These are phyloP conservation scores for Penicillium robsamsonii DNA, from an alignment of 495 filamentous ascomycete genomes.

Conservation along the genomic window DNA sequence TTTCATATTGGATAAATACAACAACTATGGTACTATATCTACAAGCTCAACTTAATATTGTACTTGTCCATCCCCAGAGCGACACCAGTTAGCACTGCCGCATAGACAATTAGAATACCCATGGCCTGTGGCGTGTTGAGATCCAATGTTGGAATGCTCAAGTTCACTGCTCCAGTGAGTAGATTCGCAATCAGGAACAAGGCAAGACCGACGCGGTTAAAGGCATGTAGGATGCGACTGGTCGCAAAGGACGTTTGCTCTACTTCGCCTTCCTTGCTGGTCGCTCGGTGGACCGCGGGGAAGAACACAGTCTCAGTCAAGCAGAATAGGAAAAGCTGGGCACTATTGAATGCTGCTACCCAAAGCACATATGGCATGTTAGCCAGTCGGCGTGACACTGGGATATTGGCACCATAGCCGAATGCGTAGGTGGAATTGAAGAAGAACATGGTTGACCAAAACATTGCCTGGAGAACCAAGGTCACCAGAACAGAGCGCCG, in stretches of 20 bases:
- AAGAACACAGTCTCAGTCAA: conserved; percentile 74
- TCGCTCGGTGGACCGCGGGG: conserved; percentile 61
- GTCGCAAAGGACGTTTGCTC: conserved; percentile 69
- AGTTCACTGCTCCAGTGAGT: conserved; percentile 82
- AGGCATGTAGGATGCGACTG: conserved; percentile 73
- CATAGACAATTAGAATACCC: conserved; percentile 72
- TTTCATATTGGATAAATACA: conserved; percentile 14
- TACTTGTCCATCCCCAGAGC: conserved; percentile 70
- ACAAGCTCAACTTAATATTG: conserved; percentile 71
- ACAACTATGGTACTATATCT: conserved; percentile 14
- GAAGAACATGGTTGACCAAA: conserved; percentile 68
- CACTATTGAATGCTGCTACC: conserved; percentile 83
- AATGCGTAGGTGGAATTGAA: conserved; percentile 63
- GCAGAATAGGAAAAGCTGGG: conserved; percentile 74
- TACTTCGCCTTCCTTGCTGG: conserved; percentile 39
- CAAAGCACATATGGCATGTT: conserved; percentile 94
- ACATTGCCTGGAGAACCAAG: conserved; percentile 56
- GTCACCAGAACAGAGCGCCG: conserved; percentile 56
- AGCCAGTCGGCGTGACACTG: conserved; percentile 82
- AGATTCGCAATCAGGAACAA: conserved; percentile 89
- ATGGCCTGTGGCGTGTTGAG: conserved; percentile 61
- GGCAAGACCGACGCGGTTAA: conserved; percentile 83
- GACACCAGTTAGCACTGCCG: conserved; percentile 58
- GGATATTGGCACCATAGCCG: conserved; percentile 60
- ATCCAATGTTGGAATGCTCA: conserved; percentile 78